Percentiles rank a stretch among this genome's conserved stretches.
phyloP scores from a whole-genome alignment of 2,329 filamentous ascomycete species.

The Raffaelea deltoideospora region DNA sequence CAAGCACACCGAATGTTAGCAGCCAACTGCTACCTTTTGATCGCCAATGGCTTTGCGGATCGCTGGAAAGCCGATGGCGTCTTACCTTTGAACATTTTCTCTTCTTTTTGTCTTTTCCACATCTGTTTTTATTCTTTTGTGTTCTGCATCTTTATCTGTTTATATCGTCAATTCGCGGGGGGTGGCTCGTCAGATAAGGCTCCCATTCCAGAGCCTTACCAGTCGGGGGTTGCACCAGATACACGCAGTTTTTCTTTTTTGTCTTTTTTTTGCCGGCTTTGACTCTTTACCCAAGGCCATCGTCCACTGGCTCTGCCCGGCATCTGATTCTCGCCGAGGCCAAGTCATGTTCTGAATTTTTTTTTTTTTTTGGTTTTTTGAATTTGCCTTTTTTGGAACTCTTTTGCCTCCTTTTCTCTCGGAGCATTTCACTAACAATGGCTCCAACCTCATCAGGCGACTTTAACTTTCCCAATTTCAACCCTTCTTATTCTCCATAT shows the following conservation, averaged over 20 bases:
- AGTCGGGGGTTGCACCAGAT: no score
- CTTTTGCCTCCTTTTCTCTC: no score
- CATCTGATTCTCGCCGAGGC: no score
- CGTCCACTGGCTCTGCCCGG: neutral
- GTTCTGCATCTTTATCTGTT: neutral
- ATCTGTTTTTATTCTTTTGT: neutral
- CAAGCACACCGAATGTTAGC: neutral
- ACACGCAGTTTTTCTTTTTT: neutral
- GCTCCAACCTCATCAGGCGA: constrained; percentile 39
- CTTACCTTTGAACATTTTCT: constrained; percentile 1
- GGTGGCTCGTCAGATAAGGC: no score
- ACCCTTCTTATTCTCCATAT: no score
- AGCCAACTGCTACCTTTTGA: no score
- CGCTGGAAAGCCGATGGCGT: no score
- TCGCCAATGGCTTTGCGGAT: no score
- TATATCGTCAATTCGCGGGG: no score
- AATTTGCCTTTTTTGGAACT: neutral
- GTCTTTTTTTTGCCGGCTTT: constrained; percentile 2
- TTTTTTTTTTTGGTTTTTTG: neutral
- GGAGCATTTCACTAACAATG: constrained; percentile 32
- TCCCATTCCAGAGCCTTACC: no score
- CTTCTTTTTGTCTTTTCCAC: neutral
- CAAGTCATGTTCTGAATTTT: no score
- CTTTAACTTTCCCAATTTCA: constrained; percentile 40
- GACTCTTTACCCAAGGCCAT: constrained; percentile 1